A percentile compares a stretch with the other conserved stretches of the same genome.
phyloP scores from a whole-genome alignment of 805 yeast genomes.

The Pichia pseudocactophila region DNA sequence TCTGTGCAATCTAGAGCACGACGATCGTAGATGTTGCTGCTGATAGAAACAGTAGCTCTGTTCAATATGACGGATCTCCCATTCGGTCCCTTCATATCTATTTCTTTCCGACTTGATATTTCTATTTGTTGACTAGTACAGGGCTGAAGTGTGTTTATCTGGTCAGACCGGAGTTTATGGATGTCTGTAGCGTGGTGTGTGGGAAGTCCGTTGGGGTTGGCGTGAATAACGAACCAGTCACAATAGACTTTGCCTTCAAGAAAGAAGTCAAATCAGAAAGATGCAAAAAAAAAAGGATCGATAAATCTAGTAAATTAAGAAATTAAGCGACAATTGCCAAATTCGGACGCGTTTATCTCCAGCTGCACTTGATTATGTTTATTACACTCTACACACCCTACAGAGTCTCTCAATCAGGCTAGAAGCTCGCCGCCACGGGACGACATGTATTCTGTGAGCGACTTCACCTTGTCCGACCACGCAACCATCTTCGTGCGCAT shows the following conservation, averaged over 20 bases:
- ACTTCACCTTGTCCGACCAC: slow-evolving; percentile 73
- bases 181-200: neutral
- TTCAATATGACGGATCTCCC: slow-evolving; percentile 70
- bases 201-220: too few relatives aligned
- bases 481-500: slow-evolving; percentile 64
- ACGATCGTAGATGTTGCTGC: slow-evolving; percentile 83
- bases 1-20: slow-evolving; percentile 87
- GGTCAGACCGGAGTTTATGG: neutral
- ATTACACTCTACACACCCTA: neutral
- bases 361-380: too few relatives aligned
- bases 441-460: slow-evolving; percentile 53
- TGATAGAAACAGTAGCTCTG: slow-evolving; percentile 86
- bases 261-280: too few relatives aligned
- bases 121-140: too few relatives aligned
- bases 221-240: too few relatives aligned
- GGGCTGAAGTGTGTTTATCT: neutral
- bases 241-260: too few relatives aligned
- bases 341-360: too few relatives aligned
- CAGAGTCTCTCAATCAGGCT: slow-evolving; percentile 26
- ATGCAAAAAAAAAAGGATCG: too few relatives aligned
- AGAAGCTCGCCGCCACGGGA: slow-evolving; percentile 55
- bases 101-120: neutral
- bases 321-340: too few relatives aligned
- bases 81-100: slow-evolving; percentile 78
- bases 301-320: too few relatives aligned